Conservation (phyloP, 371 early-diverging fungal genomes). For the Saksenaea vasiformis region DNA sequence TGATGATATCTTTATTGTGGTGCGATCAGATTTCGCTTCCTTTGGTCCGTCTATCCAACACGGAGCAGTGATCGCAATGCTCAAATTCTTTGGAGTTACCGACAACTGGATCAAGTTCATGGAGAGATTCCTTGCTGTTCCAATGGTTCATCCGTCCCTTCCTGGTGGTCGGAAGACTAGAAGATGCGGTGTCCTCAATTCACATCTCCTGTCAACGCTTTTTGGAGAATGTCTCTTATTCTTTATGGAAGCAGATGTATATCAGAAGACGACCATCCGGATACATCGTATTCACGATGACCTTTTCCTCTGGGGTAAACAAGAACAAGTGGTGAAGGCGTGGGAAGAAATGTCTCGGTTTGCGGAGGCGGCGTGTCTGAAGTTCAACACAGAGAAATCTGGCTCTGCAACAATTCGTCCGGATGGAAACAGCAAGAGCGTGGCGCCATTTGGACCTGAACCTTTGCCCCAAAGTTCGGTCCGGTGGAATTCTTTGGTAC, state of each 20-base stretch:
- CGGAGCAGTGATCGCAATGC: slow-evolving; percentile 2
- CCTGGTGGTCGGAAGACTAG: slow-evolving; percentile 1
- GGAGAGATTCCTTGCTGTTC: slow-evolving; percentile 9
- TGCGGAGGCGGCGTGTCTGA: slow-evolving; percentile 11
- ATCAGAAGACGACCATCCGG: background rate
- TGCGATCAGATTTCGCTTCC: slow-evolving; percentile 21
- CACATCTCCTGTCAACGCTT: slow-evolving; percentile 9
- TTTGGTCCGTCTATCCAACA: slow-evolving; percentile 23
- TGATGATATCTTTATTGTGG: slow-evolving; percentile 9
- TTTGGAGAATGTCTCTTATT: slow-evolving; percentile 19
- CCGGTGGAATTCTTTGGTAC: slow-evolving; percentile 13
- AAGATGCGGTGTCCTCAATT: slow-evolving; percentile 15
- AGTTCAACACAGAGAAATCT: slow-evolving; percentile 17
- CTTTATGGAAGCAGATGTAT: slow-evolving; percentile 12
- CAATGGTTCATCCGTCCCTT: slow-evolving; percentile 10
- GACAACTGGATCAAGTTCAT: slow-evolving; percentile 13
- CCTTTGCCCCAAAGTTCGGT: slow-evolving; percentile 12
- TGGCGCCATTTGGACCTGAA: slow-evolving; percentile 6
- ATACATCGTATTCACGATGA: slow-evolving; percentile 19
- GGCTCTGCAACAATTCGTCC: slow-evolving; percentile 14
- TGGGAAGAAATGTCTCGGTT: slow-evolving; percentile 11
- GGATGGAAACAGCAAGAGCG: background rate
- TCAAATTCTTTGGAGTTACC: slow-evolving; percentile 18
- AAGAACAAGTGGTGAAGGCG: slow-evolving; percentile 7
- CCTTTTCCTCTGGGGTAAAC: slow-evolving; percentile 9